Evolutionary conservation across 2,329 filamentous ascomycete species (phyloP), one percentile per base, ranked within the genome.

Genomic region (Byssothecium circinans): DNA sequence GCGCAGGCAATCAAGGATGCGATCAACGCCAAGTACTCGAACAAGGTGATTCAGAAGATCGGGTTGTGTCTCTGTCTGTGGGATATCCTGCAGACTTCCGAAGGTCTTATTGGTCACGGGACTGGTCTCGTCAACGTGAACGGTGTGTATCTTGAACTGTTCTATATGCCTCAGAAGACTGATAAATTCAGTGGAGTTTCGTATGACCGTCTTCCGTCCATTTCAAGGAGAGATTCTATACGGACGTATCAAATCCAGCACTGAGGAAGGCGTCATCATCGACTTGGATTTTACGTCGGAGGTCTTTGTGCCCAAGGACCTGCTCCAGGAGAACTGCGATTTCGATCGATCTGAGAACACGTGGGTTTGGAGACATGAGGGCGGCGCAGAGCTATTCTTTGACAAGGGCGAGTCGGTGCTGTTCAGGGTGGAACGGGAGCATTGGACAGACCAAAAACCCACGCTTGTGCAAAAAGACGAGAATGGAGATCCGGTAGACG

Each of bases 21-120:
- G 63, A 94, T 99, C 75, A 97, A 99, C 70, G 81, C 85, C 54
- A 99, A 99, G 74, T 99, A 96, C 72, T 85, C 92, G 50, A 96
- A 99, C 75, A 94, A 92, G 74, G 87, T 89, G 91, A 90, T 99
- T 52, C 92, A 96, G 68, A 94, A 94, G 66, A 86, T 97, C 49
- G 94, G 94, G 10, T 84, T 99, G 3, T 96, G 91, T 66, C 87
- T 99, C 59, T 92, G 89, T 67, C 83, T 99, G 61, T 96, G 94
- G 75, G 94, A 97, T 67, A 78, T 99, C 11, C 76, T 95, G 5
- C 89, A 88, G 74, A 84, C 90, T 0, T 96, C 91, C 0, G 94
- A 99, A 70, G 94, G 94, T 23, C 77, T 96, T 20, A 96, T 99
- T 58, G 91, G 92, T 22, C 89, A 96, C 71, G 91, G 92, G 22